Percentiles rank a stretch among this genome's conserved stretches.
Evolutionary conservation across 805 yeast genomes (phyloP).

Genomic region (Pichia cabralensis): DNA sequence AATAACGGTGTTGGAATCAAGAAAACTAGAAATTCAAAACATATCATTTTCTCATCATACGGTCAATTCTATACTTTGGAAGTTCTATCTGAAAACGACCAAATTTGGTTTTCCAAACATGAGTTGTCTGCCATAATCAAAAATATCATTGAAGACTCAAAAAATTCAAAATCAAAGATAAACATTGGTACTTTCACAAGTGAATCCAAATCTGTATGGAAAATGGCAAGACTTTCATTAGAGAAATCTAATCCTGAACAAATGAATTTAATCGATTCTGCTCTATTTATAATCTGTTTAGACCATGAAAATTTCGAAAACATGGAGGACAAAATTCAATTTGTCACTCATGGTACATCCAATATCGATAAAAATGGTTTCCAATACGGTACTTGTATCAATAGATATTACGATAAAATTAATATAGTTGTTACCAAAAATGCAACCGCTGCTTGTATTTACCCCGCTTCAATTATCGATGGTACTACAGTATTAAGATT

Average conservation of each 20-base stretch:
- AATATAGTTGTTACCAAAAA: conserved; percentile 44
- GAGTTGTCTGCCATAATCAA: conserved; percentile 38
- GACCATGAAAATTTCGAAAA: conserved; percentile 37
- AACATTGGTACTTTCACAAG: conserved; percentile 48
- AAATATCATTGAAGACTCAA: conserved; percentile 31
- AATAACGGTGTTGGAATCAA: conserved; percentile 31
- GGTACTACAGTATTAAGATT: conserved; percentile 48
- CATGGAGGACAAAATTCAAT: conserved; percentile 40
- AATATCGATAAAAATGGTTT: conserved; percentile 34
- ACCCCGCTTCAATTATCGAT: conserved; percentile 51
- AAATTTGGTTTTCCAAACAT: conserved; percentile 44
- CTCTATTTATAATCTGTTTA: conserved; percentile 41
- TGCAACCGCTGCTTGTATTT: conserved; percentile 49
- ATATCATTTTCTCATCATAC: conserved; percentile 39
- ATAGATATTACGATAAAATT: conserved; percentile 50
- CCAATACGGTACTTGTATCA: conserved; percentile 48
- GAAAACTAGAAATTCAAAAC: conserved; percentile 31
- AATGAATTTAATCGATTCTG: conserved; percentile 34
- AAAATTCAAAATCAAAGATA: conserved; percentile 27
- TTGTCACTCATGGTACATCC: conserved; percentile 44
- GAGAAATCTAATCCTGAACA: conserved; percentile 28
- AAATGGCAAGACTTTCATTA: conserved; percentile 33
- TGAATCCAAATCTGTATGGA: conserved; percentile 42
- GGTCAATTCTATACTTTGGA: conserved; percentile 42
- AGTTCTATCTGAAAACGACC: conserved; percentile 33